Evolutionary conservation across 2,329 filamentous ascomycete genomes (phyloP).

Genomic region (Ascochyta fabae): DNA sequence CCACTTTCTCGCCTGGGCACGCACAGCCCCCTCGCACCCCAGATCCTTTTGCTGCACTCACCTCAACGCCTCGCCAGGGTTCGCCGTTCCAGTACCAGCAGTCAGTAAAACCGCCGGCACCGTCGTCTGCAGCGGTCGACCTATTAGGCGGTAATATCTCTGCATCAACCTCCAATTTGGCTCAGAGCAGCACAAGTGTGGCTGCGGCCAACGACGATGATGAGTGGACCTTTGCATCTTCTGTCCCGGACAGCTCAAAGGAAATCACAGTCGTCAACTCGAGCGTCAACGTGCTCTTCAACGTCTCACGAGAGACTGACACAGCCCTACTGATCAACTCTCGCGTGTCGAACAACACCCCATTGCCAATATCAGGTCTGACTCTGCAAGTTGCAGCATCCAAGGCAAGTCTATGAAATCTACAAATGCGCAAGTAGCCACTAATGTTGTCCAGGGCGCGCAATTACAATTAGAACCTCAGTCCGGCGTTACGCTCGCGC

Average conservation of each 20-base stretch:
- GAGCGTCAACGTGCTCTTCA: constrained; percentile 74
- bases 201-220: constrained; percentile 85
- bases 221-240: constrained; percentile 92
- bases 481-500: constrained; percentile 75
- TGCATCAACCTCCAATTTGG: constrained; percentile 33
- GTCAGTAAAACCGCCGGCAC: constrained; percentile 46
- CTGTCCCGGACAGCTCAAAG: constrained; percentile 75
- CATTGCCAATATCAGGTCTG: constrained; percentile 74
- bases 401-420: constrained; percentile 66
- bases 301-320: constrained; percentile 66
- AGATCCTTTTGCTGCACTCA: constrained; percentile 68
- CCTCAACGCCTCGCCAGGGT: constrained; percentile 59
- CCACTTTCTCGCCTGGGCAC: constrained; percentile 44
- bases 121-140: constrained; percentile 41
- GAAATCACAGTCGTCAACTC: constrained; percentile 73
- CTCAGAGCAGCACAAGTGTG: constrained; percentile 38
- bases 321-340: constrained; percentile 73
- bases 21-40: constrained; percentile 46
- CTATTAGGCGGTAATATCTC: constrained; percentile 45
- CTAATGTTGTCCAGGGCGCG: constrained; percentile 66
- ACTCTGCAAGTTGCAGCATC: constrained; percentile 94
- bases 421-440: neutral
- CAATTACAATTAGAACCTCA: constrained; percentile 84
- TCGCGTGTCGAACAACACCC: constrained; percentile 82
- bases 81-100: constrained; percentile 59